Base-by-base conservation (phyloP, 2,329 filamentous ascomycete species). In the Stromatinia cepivora region DNA sequence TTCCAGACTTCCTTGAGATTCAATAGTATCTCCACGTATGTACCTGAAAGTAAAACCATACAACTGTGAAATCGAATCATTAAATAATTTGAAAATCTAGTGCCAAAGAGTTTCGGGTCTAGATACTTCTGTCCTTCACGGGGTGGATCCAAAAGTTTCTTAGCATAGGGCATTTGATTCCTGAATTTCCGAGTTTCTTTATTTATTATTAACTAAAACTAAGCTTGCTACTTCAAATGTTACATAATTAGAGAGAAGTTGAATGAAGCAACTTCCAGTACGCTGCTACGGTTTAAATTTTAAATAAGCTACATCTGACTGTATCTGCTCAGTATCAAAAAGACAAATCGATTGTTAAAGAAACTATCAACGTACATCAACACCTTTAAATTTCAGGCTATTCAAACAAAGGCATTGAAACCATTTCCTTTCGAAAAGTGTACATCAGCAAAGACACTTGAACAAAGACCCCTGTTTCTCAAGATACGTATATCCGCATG, bases 21-120 rank as follows among this genome's bases (percentile, higher is more conserved):
- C 20, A 7, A 17, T 39, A 10, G 0, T 3, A 5, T 1, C 17
- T 17, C 1, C 7, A 1, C 2, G 3, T 36, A 3, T 11, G 22
- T 15, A 0, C 4, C 2, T 57, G 20, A 36, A 36, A n/a, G 0
- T 8, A 1, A 1, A 57, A 22, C 17, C 6, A 17, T 17, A 17
- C 17, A 13, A 42, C 13, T 42, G 15, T 15, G 9, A 57, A 8
- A 57, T 34, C 2, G 9, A 36, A n/a, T 36, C 8, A 9, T 3
- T 34, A 11, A 6, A 56, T 7, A 0, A 15, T 13, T 20, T 7
- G 10, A 36, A 56, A 20, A 15, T 42, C 13, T 10, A 10, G 39
- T 42, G 39, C 36, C 13, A 11, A 6, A 13, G 1, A 34, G 13
- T 5, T 36, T 5, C 3, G 3, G 4, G 3, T 39, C 22, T 10